Conservation (phyloP, 2,329 filamentous ascomycete species). For the Monilinia laxa region DNA sequence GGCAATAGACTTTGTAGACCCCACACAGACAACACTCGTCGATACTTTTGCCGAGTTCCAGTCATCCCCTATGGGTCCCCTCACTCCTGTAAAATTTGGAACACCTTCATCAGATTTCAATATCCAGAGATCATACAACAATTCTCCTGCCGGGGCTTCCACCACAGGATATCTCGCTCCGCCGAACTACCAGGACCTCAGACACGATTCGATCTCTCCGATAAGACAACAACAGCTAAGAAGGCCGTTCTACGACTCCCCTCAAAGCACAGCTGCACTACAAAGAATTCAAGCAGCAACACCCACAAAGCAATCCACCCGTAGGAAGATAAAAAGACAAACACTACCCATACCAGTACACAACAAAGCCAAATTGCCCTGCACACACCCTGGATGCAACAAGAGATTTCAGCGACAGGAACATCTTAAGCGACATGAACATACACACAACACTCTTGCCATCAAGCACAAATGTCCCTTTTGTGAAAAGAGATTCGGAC, state of each 20-base stretch:
- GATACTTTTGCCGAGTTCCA: conserved; percentile 26
- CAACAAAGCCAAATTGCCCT: conserved; percentile 45
- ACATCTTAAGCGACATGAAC: conserved; percentile 50
- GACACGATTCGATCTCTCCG: conserved; percentile 24
- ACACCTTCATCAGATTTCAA: conserved; percentile 17
- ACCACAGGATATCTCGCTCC: conserved; percentile 13
- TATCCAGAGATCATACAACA: conserved; percentile 5
- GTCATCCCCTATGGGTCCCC: conserved; percentile 24
- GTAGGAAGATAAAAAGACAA: conserved; percentile 9
- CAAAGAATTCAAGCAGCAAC: conserved; percentile 23
- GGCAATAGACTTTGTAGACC: conserved; percentile 33
- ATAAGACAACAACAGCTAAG: conserved; percentile 10
- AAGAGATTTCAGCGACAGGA: conserved; percentile 50
- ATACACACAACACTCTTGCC: conserved; percentile 41
- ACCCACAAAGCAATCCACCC: conserved; percentile 7
- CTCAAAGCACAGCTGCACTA: conserved; percentile 22
- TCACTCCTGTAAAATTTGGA: conserved; percentile 21
- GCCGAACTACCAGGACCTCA: neutral
- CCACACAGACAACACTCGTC: conserved; percentile 35
- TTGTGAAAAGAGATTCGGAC: conserved; percentile 30
- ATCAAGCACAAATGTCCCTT: conserved; percentile 29
- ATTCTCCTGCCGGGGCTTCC: neutral
- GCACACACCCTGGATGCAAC: conserved; percentile 46
- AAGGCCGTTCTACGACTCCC: conserved; percentile 16
- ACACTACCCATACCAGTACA: conserved; percentile 24